These are phyloP conservation scores for Exophiala mesophila DNA, from an alignment of 2,329 filamentous ascomycete genomes.

Conservation along the genomic window DNA sequence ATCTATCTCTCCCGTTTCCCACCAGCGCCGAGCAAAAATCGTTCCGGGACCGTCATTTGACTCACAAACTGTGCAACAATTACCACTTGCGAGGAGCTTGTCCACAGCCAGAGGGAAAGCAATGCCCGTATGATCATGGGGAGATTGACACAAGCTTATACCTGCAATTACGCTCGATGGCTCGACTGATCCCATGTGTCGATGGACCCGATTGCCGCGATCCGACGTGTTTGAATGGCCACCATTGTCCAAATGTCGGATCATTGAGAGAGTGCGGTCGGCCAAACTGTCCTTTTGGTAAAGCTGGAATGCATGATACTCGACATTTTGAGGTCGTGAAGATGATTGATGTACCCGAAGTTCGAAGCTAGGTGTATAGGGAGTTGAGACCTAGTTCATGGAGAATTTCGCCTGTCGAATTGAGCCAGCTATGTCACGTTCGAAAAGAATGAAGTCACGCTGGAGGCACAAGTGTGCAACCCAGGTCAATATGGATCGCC, in stretches of 20 bases:
- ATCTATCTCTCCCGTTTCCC: slow-evolving; percentile 16
- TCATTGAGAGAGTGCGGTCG: slow-evolving; percentile 11
- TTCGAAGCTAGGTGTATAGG: too few species aligned
- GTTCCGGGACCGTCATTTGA: slow-evolving; percentile 11
- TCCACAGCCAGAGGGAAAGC: slow-evolving; percentile 28
- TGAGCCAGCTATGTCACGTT: too few species aligned
- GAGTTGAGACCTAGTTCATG: too few species aligned
- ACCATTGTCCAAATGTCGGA: slow-evolving; percentile 29
- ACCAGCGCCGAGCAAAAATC: slow-evolving; percentile 10
- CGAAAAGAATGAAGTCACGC: too few species aligned
- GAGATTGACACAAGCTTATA: slow-evolving; percentile 37
- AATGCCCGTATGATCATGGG: slow-evolving; percentile 43
- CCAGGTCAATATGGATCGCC: too few species aligned
- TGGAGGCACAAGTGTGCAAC: too few species aligned
- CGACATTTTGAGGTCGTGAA: slow-evolving; percentile 12
- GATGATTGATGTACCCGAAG: too few species aligned
- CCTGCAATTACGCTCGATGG: slow-evolving; percentile 41
- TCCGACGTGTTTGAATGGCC: slow-evolving; percentile 43
- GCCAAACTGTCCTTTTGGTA: slow-evolving; percentile 11
- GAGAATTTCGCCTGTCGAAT: too few species aligned
- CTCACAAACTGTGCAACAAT: slow-evolving; percentile 20
- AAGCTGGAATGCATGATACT: slow-evolving; percentile 11
- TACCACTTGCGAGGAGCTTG: slow-evolving; percentile 19
- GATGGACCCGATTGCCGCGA: slow-evolving; percentile 39
- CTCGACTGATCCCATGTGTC: slow-evolving; percentile 41